Percentiles rank a stretch among this genome's conserved stretches.
These are phyloP conservation scores for Macrocybe gigantea DNA, from an alignment of 768 basidiomycete species.

Conservation along the genomic window DNA sequence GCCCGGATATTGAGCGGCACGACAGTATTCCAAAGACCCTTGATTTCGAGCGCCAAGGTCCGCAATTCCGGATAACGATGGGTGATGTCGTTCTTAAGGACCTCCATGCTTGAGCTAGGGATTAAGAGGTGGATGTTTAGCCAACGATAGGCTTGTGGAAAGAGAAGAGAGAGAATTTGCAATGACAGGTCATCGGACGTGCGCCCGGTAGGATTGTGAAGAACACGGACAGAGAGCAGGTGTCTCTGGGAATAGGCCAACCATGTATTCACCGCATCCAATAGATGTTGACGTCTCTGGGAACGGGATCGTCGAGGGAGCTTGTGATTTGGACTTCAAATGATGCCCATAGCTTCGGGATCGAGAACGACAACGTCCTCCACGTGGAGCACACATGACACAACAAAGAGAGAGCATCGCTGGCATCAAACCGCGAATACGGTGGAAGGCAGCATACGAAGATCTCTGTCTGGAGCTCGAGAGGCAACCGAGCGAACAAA, in stretches of 20 bases:
- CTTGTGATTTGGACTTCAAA: constrained; percentile 29
- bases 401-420: constrained; percentile 33
- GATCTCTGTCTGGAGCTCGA: constrained; percentile 42
- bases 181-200: constrained; percentile 16
- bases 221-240: constrained; percentile 25
- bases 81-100: constrained; percentile 16
- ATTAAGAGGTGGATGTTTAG: constrained; percentile 26
- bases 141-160: constrained; percentile 30
- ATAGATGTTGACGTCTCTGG: constrained; percentile 10
- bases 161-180: constrained; percentile 22
- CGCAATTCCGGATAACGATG: constrained; percentile 21
- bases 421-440: constrained; percentile 23
- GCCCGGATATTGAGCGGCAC: constrained; percentile 17
- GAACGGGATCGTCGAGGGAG: constrained; percentile 6
- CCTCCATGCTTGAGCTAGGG: constrained; percentile 20
- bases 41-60: constrained; percentile 24
- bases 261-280: constrained; percentile 26
- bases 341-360: constrained; percentile 43
- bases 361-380: constrained; percentile 30
- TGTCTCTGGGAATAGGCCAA: constrained; percentile 27
- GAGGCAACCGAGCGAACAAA: constrained; percentile 31
- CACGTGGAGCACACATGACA: constrained; percentile 35
- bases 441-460: constrained; percentile 31
- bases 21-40: constrained; percentile 15
- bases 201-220: constrained; percentile 15